Evolutionary conservation across 2,329 filamentous ascomycete genomes (phyloP).

Genomic region (Alternaria sp.): DNA sequence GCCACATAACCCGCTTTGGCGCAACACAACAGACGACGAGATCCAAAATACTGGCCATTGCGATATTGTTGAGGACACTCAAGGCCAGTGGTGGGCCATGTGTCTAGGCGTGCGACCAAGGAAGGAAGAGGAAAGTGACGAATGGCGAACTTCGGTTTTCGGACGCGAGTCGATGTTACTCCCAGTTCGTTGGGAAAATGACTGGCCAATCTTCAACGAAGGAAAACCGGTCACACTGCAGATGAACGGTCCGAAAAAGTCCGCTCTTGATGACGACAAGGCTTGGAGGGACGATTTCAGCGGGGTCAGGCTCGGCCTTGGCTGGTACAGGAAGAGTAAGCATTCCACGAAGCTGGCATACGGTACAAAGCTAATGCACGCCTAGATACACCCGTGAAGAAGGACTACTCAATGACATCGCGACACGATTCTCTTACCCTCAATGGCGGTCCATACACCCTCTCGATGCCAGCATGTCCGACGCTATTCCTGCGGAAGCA

Average conservation of each 20-base stretch:
- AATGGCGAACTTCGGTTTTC: conserved; percentile 10
- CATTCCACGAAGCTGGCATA: conserved; percentile 26
- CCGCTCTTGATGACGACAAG: conserved; percentile 13
- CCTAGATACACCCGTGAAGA: conserved; percentile 56
- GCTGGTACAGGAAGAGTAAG: conserved; percentile 24
- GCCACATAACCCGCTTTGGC: conserved; percentile 47
- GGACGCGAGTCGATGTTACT: conserved; percentile 60
- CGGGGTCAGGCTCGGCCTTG: conserved; percentile 7
- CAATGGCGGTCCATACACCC: conserved; percentile 59
- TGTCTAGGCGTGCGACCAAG: conserved; percentile 43
- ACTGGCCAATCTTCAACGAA: conserved; percentile 60
- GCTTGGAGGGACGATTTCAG: conserved; percentile 16
- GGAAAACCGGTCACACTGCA: conserved; percentile 51
- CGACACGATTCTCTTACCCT: conserved; percentile 55
- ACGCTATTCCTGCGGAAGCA: conserved; percentile 64
- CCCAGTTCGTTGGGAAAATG: conserved; percentile 57
- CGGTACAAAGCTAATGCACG: conserved; percentile 45
- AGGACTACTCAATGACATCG: conserved; percentile 56
- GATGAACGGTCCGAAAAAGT: conserved; percentile 38
- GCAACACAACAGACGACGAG: conserved; percentile 42
- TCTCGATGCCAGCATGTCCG: conserved; percentile 58
- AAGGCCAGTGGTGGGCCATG: conserved; percentile 38
- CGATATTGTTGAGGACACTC: conserved; percentile 32
- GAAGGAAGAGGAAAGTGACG: conserved; percentile 1
- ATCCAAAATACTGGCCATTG: conserved; percentile 37